A percentile compares a stretch with the other conserved stretches of the same genome.
These are phyloP conservation scores for Apostasia shenzhenica DNA, from an alignment of 106 monocot species.

Conservation along the genomic window DNA sequence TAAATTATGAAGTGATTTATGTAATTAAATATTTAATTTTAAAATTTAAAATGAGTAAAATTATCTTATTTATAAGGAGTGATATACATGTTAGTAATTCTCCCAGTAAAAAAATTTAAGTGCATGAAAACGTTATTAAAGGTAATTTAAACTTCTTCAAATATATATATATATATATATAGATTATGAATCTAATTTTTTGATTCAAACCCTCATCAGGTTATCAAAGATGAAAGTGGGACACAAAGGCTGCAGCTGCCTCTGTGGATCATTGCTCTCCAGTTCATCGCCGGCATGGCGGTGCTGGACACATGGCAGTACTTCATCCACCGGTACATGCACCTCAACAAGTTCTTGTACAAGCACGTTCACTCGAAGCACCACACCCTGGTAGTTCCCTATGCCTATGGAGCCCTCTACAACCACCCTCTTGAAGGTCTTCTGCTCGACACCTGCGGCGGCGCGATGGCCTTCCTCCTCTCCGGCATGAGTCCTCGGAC, in stretches of 20 bases:
- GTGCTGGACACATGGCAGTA: conserved; percentile 37
- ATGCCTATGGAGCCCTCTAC: conserved; percentile 36
- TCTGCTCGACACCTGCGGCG: conserved; percentile 23
- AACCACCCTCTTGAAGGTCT: conserved; percentile 37
- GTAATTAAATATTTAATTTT: too few species aligned
- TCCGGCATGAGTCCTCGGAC: conserved; percentile 24
- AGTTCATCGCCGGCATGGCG: conserved; percentile 34
- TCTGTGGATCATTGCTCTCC: background rate
- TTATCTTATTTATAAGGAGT: too few species aligned
- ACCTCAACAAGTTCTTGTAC: conserved; percentile 31
- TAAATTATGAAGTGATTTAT: too few species aligned
- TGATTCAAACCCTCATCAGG: background rate
- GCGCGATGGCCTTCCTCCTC: conserved; percentile 25
- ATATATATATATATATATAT: too few species aligned
- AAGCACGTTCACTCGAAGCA: conserved; percentile 37
- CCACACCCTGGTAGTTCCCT: conserved; percentile 39
- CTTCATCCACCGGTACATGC: conserved; percentile 31
- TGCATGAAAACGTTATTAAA: too few species aligned
- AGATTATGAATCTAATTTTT: too few species aligned
- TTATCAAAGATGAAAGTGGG: background rate
- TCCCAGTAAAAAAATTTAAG: too few species aligned
- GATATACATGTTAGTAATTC: too few species aligned
- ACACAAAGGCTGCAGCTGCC: background rate
- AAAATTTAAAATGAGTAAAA: too few species aligned
- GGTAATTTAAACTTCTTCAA: too few species aligned